Evolutionary conservation across 176 grass and related monocot species (phyloP), one percentile per base, ranked within the genome.

Genomic region (Zea mays): DNA sequence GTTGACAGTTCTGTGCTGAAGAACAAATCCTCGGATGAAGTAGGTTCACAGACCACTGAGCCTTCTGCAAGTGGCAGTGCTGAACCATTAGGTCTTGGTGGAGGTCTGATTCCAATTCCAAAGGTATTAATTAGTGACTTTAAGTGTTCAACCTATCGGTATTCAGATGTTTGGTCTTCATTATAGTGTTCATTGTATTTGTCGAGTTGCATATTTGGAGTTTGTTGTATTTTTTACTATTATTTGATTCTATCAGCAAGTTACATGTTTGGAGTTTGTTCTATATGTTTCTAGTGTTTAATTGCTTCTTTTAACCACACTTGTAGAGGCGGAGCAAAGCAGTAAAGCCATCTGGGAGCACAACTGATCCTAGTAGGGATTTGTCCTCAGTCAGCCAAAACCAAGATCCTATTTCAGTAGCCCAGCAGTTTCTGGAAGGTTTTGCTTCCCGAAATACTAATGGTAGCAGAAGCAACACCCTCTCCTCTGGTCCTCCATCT

Each of bases 31-130:
- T 73, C 10, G 4, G 72, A 72, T 83, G 82, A 51, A 83, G 19
- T 57, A 65, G 74, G 78, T 82, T 77, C 85, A 77, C 21, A 84
- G 33, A 17, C 80, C 46, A 80, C 48, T 68, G 86, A 84, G 72
- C 66, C 76, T 84, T 62, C 67, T 60, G 60, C 81, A 52, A 85
- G 84, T 84, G 68, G 74, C 50, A 87, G 9, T 34, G 61, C 87
- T 72, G 79, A 84, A 65, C 95, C 95, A 0, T 69, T 90, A 74
- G 95, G 91, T 64, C 86, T 94, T 69, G 95, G 95, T 74, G 95
- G 89, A 71, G 91, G 95, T 42, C 84, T 98, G 80, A 84, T 90
- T 68, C 85, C 92, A 27, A 84, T 90, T 68, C 85, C 92, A 27
- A 94, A 94, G 87, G 95, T 94, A 89, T 75, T 59, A 59, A 44